These are phyloP conservation scores for Reticulascus tulasneorum DNA, from an alignment of 2,329 filamentous ascomycete genomes.

Conservation along the genomic window DNA sequence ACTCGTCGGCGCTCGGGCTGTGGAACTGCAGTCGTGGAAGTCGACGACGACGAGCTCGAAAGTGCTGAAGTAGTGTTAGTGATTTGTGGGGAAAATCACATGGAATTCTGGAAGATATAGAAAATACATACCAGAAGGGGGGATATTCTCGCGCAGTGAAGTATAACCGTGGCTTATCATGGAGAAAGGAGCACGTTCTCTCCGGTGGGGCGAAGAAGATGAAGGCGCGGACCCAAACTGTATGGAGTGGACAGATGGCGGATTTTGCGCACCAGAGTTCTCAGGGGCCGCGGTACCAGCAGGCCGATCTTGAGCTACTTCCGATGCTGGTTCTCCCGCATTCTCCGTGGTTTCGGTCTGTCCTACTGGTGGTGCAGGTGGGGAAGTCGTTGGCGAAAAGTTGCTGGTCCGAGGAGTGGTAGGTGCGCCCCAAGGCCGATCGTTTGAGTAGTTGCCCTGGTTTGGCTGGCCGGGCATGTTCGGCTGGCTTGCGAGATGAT, in stretches of 20 bases:
- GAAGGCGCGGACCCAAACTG: constrained; percentile 13
- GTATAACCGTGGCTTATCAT: no score
- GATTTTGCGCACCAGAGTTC: neutral
- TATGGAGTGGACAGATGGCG: constrained; percentile 4
- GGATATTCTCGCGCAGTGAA: no score
- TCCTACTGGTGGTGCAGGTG: neutral
- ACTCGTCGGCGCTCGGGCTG: constrained; percentile 3
- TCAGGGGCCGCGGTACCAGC: neutral
- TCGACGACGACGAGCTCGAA: no score
- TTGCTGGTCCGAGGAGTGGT: neutral
- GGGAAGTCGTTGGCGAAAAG: no score
- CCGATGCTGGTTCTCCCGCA: neutral
- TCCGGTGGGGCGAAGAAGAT: constrained; percentile 4
- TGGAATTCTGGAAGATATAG: neutral
- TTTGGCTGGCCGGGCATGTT: constrained; percentile 1
- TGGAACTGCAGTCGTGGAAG: neutral
- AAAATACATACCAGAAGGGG: neutral
- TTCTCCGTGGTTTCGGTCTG: neutral
- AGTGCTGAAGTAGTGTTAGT: no score
- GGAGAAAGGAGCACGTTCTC: neutral
- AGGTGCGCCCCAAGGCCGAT: constrained; percentile 1
- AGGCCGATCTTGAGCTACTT: constrained; percentile 3
- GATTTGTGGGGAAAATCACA: neutral
- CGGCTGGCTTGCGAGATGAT: neutral
- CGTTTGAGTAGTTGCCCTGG: constrained; percentile 1